phyloP scores from a whole-genome alignment of 352 stramenopile genomes.

The Phytopythium oedochilum region DNA sequence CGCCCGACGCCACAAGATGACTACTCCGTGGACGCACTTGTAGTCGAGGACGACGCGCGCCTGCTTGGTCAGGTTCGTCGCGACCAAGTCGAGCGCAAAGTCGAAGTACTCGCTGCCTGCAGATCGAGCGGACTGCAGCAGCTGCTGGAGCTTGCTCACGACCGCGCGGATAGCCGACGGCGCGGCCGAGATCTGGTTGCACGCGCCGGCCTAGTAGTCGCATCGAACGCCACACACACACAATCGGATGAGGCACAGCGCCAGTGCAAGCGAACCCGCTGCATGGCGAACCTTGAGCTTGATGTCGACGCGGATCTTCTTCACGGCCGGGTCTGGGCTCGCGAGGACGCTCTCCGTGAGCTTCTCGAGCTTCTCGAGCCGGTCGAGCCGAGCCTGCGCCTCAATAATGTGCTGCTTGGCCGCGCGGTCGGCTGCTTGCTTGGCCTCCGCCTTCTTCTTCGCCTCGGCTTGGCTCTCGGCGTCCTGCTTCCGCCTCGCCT shows the following conservation, averaged over 20 bases:
- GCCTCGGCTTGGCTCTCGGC: constrained; percentile 25
- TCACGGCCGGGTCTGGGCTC: constrained; percentile 40
- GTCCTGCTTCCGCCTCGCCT: constrained; percentile 21
- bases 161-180: constrained; percentile 59
- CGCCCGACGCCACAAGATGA: neutral
- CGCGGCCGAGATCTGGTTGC: constrained; percentile 74
- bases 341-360: constrained; percentile 43
- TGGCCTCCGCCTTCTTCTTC: constrained; percentile 27
- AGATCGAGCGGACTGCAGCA: constrained; percentile 47
- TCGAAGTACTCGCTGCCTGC: constrained; percentile 61
- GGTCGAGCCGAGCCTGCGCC: constrained; percentile 35
- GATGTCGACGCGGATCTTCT: constrained; percentile 68
- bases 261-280: too few species aligned
- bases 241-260: neutral
- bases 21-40: constrained; percentile 40
- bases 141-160: constrained; percentile 60
- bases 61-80: constrained; percentile 66
- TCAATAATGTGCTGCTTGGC: constrained; percentile 43
- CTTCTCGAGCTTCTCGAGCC: constrained; percentile 45
- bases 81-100: constrained; percentile 68
- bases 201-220: constrained; percentile 44
- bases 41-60: constrained; percentile 63
- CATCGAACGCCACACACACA: constrained; percentile 5
- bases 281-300: constrained; percentile 45
- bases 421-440: constrained; percentile 24